Conservation (phyloP, 805 yeast species). For the Saccharomycopsis fibuligera region DNA sequence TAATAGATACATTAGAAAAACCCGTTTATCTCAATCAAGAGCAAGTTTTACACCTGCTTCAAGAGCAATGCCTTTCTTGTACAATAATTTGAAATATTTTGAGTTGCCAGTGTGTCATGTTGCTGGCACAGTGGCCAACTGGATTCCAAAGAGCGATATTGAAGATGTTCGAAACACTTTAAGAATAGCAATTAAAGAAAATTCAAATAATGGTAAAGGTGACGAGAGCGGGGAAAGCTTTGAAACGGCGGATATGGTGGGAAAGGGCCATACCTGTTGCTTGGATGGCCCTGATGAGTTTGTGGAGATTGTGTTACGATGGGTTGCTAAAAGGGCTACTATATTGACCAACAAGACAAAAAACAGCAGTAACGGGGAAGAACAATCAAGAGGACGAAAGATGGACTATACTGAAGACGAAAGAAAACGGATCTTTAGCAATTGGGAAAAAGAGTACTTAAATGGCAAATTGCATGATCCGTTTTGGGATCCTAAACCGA, state of each 20-base stretch:
- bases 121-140: background rate
- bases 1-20: background rate
- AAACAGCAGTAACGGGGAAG: background rate
- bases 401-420: background rate
- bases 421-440: background rate
- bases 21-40: background rate
- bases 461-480: background rate
- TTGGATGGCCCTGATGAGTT: background rate
- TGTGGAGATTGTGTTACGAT: background rate
- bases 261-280: background rate
- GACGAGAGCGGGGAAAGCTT: background rate
- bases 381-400: background rate
- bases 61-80: background rate
- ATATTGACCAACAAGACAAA: background rate
- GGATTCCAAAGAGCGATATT: background rate
- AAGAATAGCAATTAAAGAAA: too few species aligned
- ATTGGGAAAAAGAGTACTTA: background rate
- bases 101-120: background rate
- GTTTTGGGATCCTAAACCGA: conserved; percentile 2
- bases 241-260: background rate
- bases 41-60: too few species aligned
- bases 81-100: background rate
- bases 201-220: background rate
- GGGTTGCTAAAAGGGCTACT: background rate
- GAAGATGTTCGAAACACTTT: background rate